These are phyloP conservation scores for Cyathus striatus DNA, from an alignment of 768 basidiomycete genomes.

Conservation along the genomic window DNA sequence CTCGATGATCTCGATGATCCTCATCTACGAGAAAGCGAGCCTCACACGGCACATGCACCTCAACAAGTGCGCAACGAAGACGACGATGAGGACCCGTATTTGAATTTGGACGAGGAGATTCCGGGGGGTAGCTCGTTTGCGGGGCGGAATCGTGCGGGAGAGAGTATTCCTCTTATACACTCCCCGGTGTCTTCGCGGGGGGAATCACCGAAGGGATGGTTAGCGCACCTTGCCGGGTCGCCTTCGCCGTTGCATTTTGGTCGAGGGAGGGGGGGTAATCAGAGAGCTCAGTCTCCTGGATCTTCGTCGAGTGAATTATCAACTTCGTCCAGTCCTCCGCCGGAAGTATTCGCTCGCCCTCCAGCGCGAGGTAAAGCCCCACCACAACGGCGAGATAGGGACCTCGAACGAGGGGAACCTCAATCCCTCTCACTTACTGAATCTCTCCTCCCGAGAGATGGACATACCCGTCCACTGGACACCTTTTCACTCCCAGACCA, in stretches of 20 bases:
- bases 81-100: slow-evolving; percentile 67
- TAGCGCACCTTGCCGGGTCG: slow-evolving; percentile 72
- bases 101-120: slow-evolving; percentile 67
- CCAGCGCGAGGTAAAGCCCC: slow-evolving; percentile 31
- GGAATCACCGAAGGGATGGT: slow-evolving; percentile 52
- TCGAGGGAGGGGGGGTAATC: slow-evolving; percentile 14
- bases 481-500: slow-evolving; percentile 79
- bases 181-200: slow-evolving; percentile 23
- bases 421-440: slow-evolving; percentile 71
- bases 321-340: slow-evolving; percentile 36
- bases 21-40: slow-evolving; percentile 46
- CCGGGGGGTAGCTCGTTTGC: slow-evolving; percentile 25
- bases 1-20: slow-evolving; percentile 77
- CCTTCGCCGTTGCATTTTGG: slow-evolving; percentile 16
- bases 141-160: no score
- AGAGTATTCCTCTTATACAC: slow-evolving; percentile 29
- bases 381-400: slow-evolving; percentile 31
- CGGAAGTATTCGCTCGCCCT: slow-evolving; percentile 32
- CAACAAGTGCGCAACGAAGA: slow-evolving; percentile 29
- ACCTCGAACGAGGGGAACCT: slow-evolving; percentile 22
- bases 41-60: slow-evolving; percentile 8
- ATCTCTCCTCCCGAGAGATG: slow-evolving; percentile 74
- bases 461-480: slow-evolving; percentile 55
- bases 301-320: slow-evolving; percentile 22
- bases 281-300: slow-evolving; percentile 34